Conservation (phyloP, 306 rosid species). For the Cicer pinnatifidum region DNA sequence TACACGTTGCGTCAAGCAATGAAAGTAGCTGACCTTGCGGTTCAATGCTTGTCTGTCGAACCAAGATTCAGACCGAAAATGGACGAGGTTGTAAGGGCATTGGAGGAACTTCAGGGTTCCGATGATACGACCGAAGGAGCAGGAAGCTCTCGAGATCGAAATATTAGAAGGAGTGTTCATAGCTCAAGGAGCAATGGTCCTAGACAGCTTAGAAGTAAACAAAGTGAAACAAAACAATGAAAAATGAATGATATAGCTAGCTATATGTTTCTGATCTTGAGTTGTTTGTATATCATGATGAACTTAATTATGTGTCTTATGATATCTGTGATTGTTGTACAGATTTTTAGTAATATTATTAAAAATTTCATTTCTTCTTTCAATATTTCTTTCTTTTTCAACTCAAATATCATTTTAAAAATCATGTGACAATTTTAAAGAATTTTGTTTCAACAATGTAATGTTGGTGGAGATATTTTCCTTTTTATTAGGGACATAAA, state of each 20-base stretch:
- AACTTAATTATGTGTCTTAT: constrained; percentile 34
- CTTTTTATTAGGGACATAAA: too few species aligned
- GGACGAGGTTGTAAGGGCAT: constrained; percentile 69
- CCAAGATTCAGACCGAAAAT: constrained; percentile 80
- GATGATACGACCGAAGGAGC: constrained; percentile 40
- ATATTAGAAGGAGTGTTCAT: constrained; percentile 40
- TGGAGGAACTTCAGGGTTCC: constrained; percentile 71
- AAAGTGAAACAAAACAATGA: constrained; percentile 31
- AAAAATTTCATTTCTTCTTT: constrained; percentile 17
- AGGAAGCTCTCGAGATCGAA: constrained; percentile 45
- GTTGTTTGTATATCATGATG: constrained; percentile 45
- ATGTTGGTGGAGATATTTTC: neutral
- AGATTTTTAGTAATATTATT: constrained; percentile 43
- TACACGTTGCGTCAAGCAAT: constrained; percentile 66
- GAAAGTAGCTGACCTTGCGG: constrained; percentile 66
- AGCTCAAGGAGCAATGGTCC: constrained; percentile 47
- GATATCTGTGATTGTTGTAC: constrained; percentile 54
- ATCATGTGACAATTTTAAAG: neutral
- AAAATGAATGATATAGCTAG: constrained; percentile 20
- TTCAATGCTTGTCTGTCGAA: constrained; percentile 71
- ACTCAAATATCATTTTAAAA: neutral
- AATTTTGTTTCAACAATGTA: neutral
- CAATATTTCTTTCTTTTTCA: neutral
- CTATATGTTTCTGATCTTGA: constrained; percentile 48
- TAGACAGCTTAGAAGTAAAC: constrained; percentile 47